These are phyloP conservation scores for Dendrobium huoshanense DNA, from an alignment of 106 monocot species.

Conservation along the genomic window DNA sequence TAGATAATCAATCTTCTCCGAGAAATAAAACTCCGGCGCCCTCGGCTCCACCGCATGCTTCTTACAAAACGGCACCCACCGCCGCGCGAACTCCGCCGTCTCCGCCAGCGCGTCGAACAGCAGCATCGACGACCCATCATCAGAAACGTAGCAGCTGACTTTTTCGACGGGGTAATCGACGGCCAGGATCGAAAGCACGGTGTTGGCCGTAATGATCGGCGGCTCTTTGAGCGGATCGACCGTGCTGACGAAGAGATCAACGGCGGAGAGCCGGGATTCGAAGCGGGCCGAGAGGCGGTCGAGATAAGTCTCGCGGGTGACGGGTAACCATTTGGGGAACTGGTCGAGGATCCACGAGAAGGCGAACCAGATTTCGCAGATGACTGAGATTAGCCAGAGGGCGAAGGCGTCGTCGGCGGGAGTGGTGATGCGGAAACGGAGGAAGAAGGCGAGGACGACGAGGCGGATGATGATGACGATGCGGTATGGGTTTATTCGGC, in stretches of 20 bases:
- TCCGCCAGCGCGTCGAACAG: constrained; percentile 78
- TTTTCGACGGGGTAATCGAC: constrained; percentile 86
- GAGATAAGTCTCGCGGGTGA: constrained; percentile 79
- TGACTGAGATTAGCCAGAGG: constrained; percentile 90
- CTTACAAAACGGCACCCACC: constrained; percentile 96
- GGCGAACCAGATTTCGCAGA: constrained; percentile 97
- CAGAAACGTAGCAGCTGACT: constrained; percentile 91
- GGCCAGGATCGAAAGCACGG: constrained; percentile 81
- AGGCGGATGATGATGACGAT: constrained; percentile 88
- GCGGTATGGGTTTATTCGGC: constrained; percentile 87
- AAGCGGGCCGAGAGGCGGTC: constrained; percentile 84
- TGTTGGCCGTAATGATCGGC: constrained; percentile 94
- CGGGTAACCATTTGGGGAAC: constrained; percentile 92
- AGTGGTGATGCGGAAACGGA: constrained; percentile 76
- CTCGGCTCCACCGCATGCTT: constrained; percentile 74
- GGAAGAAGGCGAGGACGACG: constrained; percentile 71
- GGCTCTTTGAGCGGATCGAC: constrained; percentile 97
- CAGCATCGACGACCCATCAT: constrained; percentile 92
- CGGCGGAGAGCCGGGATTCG: constrained; percentile 56
- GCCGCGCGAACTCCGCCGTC: constrained; percentile 84
- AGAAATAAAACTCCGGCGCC: constrained; percentile 94
- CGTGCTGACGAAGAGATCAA: constrained; percentile 89
- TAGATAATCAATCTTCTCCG: constrained; percentile 89
- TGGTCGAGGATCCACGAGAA: constrained; percentile 97
- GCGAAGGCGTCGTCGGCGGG: constrained; percentile 75